Evolutionary conservation across 2,329 filamentous ascomycete species (phyloP).

Genomic region (Spiromastix sp.): DNA sequence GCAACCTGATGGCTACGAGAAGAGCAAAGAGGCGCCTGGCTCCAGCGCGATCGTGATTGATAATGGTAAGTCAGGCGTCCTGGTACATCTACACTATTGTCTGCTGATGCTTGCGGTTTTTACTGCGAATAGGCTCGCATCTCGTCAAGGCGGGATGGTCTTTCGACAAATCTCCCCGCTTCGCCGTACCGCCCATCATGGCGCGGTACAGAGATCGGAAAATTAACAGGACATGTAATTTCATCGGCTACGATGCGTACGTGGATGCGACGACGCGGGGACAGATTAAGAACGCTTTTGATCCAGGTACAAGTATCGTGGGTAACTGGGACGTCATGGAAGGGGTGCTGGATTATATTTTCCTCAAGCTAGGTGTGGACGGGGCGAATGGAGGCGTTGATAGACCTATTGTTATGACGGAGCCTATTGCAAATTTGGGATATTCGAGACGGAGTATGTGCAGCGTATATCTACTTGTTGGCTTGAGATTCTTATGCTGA

Average conservation of each 20-base stretch:
- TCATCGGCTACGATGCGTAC: constrained; percentile 86
- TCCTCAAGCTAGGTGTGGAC: constrained; percentile 85
- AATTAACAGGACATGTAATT: constrained; percentile 79
- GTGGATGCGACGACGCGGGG: constrained; percentile 86
- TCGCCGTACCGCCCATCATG: constrained; percentile 80
- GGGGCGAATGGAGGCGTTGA: constrained; percentile 60
- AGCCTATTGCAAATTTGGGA: constrained; percentile 79
- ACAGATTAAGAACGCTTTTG: constrained; percentile 84
- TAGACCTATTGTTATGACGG: constrained; percentile 86
- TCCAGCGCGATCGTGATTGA: constrained; percentile 87
- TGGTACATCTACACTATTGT: neutral
- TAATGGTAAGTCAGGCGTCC: constrained; percentile 59
- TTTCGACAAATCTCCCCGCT: constrained; percentile 71
- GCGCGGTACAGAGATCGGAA: constrained; percentile 94
- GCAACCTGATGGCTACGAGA: constrained; percentile 58
- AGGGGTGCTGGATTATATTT: constrained; percentile 85
- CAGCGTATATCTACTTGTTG: neutral
- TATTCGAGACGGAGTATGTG: constrained; percentile 78
- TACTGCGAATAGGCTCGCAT: constrained; percentile 74
- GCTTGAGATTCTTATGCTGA: neutral
- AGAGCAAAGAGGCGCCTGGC: constrained; percentile 49
- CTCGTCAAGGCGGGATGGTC: constrained; percentile 91
- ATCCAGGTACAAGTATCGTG: constrained; percentile 79
- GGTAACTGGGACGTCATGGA: constrained; percentile 99
- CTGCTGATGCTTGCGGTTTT: neutral